Base-by-base conservation (phyloP, 1,139 yeast species). In the Kazachstania sp. region DNA sequence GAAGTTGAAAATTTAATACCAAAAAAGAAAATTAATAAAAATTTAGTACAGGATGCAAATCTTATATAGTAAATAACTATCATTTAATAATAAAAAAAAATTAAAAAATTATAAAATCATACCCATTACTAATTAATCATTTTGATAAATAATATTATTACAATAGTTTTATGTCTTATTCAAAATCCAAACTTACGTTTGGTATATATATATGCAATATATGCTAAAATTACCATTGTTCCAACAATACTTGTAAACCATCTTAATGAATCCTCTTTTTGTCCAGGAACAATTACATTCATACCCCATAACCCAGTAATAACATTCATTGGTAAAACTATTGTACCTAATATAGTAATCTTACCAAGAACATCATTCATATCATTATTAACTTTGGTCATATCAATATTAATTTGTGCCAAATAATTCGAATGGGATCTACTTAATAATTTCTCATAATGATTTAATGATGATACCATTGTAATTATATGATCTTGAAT, bases 261-360 rank as follows among this genome's bases (percentile, higher is more conserved):
- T 4, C 71, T 65, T 55, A 90, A 70, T 1, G 86, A 83, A 13
- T 77, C 81, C 43, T 72, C 71, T 29, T 77, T 83, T 63, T 90
- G 97, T 0, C 98, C 98, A 0, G 98, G 98, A 35, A 92, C 97
- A 11, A 86, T 57, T 54, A 95, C 95, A 69, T 92, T 92, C 98
- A 92, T 92, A 51, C 98, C 98, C 97, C 97, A 92, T 46, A 92
- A 71, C 29, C 98, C 98, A 0, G 98, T 92, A 23, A 92, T 83
- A 48, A 92, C 86, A 63, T 92, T 92, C 75, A 92, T 78, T 3
- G 98, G 98, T 51, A 92, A 71, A 8, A 92, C 95, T 51, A 92
- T 86, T 0, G 97, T 88, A 74, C 98, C 98, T 53, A 92, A 70
- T 39, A 92, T 83, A 6, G 97, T 87, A 49, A 92, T 86, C 63